Base-by-base conservation (phyloP, 2,329 filamentous ascomycete species). In the Monilinia laxa region DNA sequence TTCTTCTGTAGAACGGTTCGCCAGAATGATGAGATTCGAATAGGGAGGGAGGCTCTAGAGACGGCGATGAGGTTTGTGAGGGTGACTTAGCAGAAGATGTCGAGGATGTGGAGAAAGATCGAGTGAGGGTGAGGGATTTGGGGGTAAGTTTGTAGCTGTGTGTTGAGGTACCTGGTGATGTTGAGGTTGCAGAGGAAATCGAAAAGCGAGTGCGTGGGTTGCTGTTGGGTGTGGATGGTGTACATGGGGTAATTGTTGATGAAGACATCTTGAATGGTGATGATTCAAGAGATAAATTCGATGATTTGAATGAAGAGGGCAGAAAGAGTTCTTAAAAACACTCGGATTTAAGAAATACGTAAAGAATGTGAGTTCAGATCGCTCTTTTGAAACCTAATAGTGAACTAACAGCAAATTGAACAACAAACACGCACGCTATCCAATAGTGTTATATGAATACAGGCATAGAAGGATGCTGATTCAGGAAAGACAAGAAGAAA, bases 41-140 rank as follows among this genome's bases (percentile, higher is more conserved):
- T 49, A 5, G 28, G 5, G 20, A 35, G 18, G 20, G 42, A 14
- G 12, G 57, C 16, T 49, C 42, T 3, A 49, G 28, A 4, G 35
- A 60, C 49, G 57, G 42, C 35, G 57, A 60, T 35, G 57, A 60
- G 45, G 42, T 28, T 12, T 35, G 57, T 4, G 57, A 60, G 7
- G 42, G 31, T 20, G 38, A 45, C 18, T 9, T 45, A 7, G 23
- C 28, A 2, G 42, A 59, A 12, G 40, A 42, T 42, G 18, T 35
- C 10, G 57, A 59, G 25, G 42, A 59, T 59, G 25, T 25, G 16
- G 57, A 60, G 45, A 38, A n/a, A 23, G 57, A 60, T 1, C 57
- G 57, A 16, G 45, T 35, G 12, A 60, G 42, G 20, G 45, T 16
- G 7, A 49, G 57, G n/a, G 57, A 25, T 38, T 60, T 49, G 28